Percentiles rank a stretch among this genome's conserved stretches.
Evolutionary conservation across 1,284 basidiomycete genomes (phyloP).

Genomic region (Pholiota adiposa): DNA sequence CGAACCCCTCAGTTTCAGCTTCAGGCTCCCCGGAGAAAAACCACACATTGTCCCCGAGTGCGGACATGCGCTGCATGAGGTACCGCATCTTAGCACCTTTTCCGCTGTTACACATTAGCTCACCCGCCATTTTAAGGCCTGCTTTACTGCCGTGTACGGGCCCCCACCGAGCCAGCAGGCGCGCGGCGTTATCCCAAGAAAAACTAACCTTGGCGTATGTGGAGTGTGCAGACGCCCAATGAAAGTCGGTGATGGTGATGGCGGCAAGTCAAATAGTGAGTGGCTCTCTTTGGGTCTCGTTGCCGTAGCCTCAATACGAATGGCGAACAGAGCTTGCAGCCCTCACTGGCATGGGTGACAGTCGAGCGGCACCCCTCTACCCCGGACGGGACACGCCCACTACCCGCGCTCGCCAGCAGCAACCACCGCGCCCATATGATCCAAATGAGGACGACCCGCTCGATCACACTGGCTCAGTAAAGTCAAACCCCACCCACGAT

Average conservation of each 20-base stretch:
- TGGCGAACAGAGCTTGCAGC: constrained; percentile 75
- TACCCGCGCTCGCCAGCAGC: constrained; percentile 40
- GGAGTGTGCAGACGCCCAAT: constrained; percentile 96
- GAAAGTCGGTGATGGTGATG: constrained; percentile 86
- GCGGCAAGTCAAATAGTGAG: constrained; percentile 87
- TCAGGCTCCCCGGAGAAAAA: constrained; percentile 91
- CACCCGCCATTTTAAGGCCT: constrained; percentile 61
- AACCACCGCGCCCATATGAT: constrained; percentile 47
- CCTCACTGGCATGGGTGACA: constrained; percentile 84
- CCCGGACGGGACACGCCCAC: constrained; percentile 70
- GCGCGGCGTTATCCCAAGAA: constrained; percentile 55
- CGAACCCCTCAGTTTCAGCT: constrained; percentile 87
- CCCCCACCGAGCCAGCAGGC: constrained; percentile 72
- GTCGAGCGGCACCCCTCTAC: constrained; percentile 54
- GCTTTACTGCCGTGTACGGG: constrained; percentile 95
- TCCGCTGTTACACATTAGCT: constrained; percentile 12
- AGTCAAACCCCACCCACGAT: constrained; percentile 50
- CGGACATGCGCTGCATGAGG: constrained; percentile 96
- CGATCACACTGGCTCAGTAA: constrained; percentile 59
- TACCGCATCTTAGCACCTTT: constrained; percentile 41
- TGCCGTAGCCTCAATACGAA: constrained; percentile 10
- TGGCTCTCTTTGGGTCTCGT: constrained; percentile 24
- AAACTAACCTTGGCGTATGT: constrained; percentile 89
- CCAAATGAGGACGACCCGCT: constrained; percentile 82
- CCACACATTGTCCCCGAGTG: constrained; percentile 96